phyloP scores from a whole-genome alignment of 2,329 filamentous ascomycete species.

The Passalora sequoiae region DNA sequence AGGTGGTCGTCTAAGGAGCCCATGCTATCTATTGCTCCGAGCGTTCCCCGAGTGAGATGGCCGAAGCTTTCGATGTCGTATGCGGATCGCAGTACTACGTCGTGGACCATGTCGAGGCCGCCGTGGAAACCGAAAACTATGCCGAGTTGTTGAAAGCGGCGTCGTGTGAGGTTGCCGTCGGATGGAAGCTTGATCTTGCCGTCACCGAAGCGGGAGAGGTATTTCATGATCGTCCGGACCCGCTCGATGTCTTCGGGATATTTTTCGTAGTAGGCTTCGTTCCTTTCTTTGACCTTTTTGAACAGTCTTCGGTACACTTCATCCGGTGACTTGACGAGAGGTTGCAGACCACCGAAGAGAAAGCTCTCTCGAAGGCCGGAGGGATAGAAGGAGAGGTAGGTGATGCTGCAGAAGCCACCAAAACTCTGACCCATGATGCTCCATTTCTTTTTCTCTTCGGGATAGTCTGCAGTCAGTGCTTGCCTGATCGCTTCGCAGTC shows the following conservation, averaged over 20 bases:
- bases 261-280: constrained; percentile 74
- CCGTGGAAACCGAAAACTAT: constrained; percentile 74
- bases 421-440: constrained; percentile 86
- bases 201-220: constrained; percentile 54
- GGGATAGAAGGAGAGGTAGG: constrained; percentile 76
- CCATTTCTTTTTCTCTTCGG: constrained; percentile 70
- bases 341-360: constrained; percentile 75
- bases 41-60: constrained; percentile 66
- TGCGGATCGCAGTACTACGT: constrained; percentile 63
- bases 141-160: constrained; percentile 71
- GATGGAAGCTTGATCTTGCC: constrained; percentile 63
- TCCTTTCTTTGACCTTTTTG: constrained; percentile 63
- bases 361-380: constrained; percentile 71
- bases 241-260: constrained; percentile 71
- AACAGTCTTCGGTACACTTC: constrained; percentile 71
- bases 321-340: constrained; percentile 65
- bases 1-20: constrained; percentile 69
- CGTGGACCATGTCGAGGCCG: constrained; percentile 69
- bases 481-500: constrained; percentile 83
- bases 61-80: constrained; percentile 71
- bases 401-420: constrained; percentile 78
- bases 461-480: constrained; percentile 64
- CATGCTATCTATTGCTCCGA: constrained; percentile 62
- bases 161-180: constrained; percentile 66
- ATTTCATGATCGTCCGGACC: constrained; percentile 61